A percentile compares a stretch with the other conserved stretches of the same genome.
Evolutionary conservation across 23 red algal genomes (phyloP).

Genomic region (Cyanidiococcus yangmingshanensis): DNA sequence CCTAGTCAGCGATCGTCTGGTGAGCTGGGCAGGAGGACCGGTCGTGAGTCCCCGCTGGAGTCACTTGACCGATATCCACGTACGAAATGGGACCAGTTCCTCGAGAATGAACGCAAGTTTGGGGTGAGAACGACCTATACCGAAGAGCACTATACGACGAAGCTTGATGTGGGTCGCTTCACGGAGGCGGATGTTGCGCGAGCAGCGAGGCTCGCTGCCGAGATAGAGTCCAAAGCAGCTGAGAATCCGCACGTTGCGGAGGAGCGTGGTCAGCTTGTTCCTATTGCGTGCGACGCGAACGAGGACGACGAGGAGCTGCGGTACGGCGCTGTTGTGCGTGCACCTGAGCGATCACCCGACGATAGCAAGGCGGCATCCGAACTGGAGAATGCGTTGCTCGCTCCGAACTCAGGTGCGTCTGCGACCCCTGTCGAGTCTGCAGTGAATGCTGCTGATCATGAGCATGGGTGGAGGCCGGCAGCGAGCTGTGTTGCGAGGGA

Average conservation of each 20-base stretch:
- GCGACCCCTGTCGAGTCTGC: neutral
- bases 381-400: neutral
- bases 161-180: constrained; percentile 42
- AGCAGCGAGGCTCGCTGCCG: constrained; percentile 16
- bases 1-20: neutral
- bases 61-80: neutral
- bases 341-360: neutral
- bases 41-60: neutral
- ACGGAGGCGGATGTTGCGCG: neutral
- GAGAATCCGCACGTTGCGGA: constrained; percentile 58
- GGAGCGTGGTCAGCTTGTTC: constrained; percentile 57
- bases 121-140: constrained; percentile 72
- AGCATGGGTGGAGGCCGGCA: neutral
- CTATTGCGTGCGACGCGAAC: neutral
- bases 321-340: constrained; percentile 39
- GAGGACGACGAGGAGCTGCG: constrained; percentile 73
- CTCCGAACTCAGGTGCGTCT: neutral
- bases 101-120: constrained; percentile 80
- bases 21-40: neutral
- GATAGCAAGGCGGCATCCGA: neutral
- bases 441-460: neutral
- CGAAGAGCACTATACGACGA: constrained; percentile 87
- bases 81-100: constrained; percentile 90
- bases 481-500: neutral
- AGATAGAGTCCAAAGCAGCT: constrained; percentile 35